A percentile compares a stretch with the other conserved stretches of the same genome.
phyloP scores from a whole-genome alignment of 2,329 filamentous ascomycete species.

The Neonectria magnoliae region DNA sequence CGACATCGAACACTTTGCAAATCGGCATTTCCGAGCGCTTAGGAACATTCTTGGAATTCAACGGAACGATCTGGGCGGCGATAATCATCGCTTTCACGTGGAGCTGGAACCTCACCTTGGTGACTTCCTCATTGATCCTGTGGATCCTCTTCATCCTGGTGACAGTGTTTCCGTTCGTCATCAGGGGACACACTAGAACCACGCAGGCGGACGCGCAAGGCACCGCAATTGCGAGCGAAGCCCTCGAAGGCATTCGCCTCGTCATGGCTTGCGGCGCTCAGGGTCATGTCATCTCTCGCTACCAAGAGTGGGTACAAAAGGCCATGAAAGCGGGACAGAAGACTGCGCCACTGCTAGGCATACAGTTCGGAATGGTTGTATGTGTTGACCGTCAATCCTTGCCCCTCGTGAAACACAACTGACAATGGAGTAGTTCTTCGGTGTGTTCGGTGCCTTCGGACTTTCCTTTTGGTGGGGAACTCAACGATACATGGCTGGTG shows the following conservation, averaged over 20 bases:
- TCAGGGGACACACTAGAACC: constrained; percentile 35
- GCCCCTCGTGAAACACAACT: background rate
- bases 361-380: constrained; percentile 33
- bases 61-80: constrained; percentile 55
- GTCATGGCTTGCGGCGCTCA: constrained; percentile 58
- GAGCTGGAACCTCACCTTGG: constrained; percentile 62
- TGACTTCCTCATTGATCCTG: constrained; percentile 58
- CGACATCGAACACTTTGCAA: constrained; percentile 63
- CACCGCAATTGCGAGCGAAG: constrained; percentile 55
- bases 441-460: constrained; percentile 49
- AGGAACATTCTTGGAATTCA: constrained; percentile 54
- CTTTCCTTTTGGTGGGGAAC: constrained; percentile 58
- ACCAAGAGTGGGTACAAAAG: constrained; percentile 50
- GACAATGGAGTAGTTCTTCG: constrained; percentile 41
- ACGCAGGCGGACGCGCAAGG: constrained; percentile 46
- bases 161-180: constrained; percentile 37
- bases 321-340: constrained; percentile 49
- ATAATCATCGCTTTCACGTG: constrained; percentile 62
- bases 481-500: constrained; percentile 46
- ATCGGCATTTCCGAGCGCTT: constrained; percentile 64
- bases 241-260: constrained; percentile 53
- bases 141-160: constrained; percentile 50
- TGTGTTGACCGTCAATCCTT: background rate
- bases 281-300: constrained; percentile 48
- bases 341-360: constrained; percentile 38